Evolutionary conservation across 768 basidiomycete genomes (phyloP).

Genomic region (Mycena galericulata): DNA sequence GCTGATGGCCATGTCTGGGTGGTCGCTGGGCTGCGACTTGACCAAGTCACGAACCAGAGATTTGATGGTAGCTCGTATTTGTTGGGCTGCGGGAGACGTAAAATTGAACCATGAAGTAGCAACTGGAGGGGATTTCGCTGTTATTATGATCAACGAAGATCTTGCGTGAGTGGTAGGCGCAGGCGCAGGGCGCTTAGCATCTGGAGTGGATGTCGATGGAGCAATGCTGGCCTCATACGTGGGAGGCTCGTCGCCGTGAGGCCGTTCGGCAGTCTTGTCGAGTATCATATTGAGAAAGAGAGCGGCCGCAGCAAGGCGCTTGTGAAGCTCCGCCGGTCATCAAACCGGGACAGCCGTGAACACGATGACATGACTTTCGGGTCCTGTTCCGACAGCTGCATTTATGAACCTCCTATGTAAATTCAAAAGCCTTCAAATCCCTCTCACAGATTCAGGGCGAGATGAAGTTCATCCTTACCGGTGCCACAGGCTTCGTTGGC

Average conservation of each 20-base stretch:
- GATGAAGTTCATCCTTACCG: slow-evolving; percentile 24
- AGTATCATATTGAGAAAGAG: neutral
- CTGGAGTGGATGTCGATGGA: neutral
- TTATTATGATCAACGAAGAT: neutral
- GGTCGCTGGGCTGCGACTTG: slow-evolving; percentile 30
- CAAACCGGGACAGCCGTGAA: too few species aligned
- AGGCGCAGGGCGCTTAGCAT: neutral
- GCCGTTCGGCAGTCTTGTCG: neutral
- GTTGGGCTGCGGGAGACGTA: slow-evolving; percentile 1
- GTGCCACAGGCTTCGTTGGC: slow-evolving; percentile 18
- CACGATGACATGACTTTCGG: too few species aligned
- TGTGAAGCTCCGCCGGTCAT: neutral
- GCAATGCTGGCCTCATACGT: slow-evolving; percentile 1
- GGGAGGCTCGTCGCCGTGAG: neutral
- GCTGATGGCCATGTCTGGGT: slow-evolving; percentile 28
- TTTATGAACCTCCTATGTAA: neutral
- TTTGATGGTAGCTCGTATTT: neutral
- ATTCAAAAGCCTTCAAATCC: neutral
- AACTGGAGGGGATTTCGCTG: neutral
- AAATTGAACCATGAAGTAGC: slow-evolving; percentile 12
- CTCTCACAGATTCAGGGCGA: too few species aligned
- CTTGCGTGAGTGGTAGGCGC: neutral
- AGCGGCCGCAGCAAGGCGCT: neutral
- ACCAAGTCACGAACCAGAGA: slow-evolving; percentile 55
- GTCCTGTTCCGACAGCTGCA: neutral